Evolutionary conservation across 2,329 filamentous ascomycete genomes (phyloP), one percentile per base, ranked within the genome.

Genomic region (Plectosphaerella cucumerina): DNA sequence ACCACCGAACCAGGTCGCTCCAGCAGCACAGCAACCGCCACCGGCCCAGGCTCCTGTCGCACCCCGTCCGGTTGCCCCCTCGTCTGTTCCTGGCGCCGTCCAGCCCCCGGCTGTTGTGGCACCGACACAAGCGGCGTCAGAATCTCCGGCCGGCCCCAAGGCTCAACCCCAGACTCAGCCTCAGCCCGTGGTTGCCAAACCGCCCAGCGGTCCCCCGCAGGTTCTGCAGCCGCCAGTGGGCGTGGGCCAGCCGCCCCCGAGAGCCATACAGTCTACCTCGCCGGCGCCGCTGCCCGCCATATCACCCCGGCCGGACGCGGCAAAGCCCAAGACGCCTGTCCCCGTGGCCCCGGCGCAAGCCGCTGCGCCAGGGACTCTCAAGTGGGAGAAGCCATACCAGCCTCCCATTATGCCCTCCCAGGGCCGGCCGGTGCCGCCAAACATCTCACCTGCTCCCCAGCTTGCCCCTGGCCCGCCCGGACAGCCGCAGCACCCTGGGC

Each of bases 311-410:
- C 66, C 68, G 6, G 69, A 70, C 12, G 51, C 60, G 15, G 58
- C 57, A 49, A 70, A 65, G 50, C 56, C 60, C 9, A 66, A 65
- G 44, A 62, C 67, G 18, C 57, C 59, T 17, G 65, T 64, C 39
- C 62, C 68, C 17, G 55, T 53, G 3, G 51, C 53, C n/a, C 50
- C 56, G 17, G 49, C 59, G 6, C 51, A 61, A 41, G 47, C 56
- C 26, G 21, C 54, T 4, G 55, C 60, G 6, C 59, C 62, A 20
- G 62, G 62, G 6, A 53, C 59, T 34, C 52, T 71, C 17, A 72
- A 72, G 50, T 72, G 70, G 70, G 70, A 72, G 56, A 70, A 69
- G 56, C 68, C 70, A 11, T 70, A 72, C 53, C 69, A 70, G 50
- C 69, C 69, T 41, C 62, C 62, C 3, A 60, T 31, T 11, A 11